Conservation (phyloP, 73 alveolate species). For the Loxodes magnus region DNA sequence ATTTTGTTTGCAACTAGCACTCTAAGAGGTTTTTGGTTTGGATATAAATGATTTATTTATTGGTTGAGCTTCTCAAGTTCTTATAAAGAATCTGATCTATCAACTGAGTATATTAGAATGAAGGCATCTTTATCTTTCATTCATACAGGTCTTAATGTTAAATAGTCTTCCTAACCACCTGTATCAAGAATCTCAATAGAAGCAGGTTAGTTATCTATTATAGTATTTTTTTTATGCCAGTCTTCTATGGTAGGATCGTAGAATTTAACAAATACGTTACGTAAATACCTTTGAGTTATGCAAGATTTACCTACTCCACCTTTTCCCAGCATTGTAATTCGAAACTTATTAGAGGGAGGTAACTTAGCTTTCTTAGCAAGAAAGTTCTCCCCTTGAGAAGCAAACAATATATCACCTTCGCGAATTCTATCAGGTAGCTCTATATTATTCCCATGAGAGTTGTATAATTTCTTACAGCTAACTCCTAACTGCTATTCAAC, state of each 20-base stretch:
- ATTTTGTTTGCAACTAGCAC: constrained; percentile 9
- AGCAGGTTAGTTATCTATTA: neutral
- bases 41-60: no score
- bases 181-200: constrained; percentile 10
- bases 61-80: neutral
- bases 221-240: neutral
- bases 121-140: constrained; percentile 24
- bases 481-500: neutral
- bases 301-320: constrained; percentile 17
- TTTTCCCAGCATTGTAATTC: neutral
- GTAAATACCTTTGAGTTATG: neutral
- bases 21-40: constrained; percentile 2
- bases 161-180: constrained; percentile 17
- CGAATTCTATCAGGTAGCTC: neutral
- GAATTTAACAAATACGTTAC: neutral
- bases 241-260: constrained; percentile 19
- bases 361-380: neutral
- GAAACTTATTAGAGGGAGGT: neutral
- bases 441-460: neutral
- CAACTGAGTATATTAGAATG: constrained; percentile 29
- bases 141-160: constrained; percentile 15
- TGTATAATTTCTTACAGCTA: neutral
- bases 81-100: constrained; percentile 18
- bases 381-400: constrained; percentile 3
- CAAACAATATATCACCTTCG: neutral